Evolutionary conservation across 2,329 filamentous ascomycete genomes (phyloP).

Genomic region (Exserohilum rostratum): DNA sequence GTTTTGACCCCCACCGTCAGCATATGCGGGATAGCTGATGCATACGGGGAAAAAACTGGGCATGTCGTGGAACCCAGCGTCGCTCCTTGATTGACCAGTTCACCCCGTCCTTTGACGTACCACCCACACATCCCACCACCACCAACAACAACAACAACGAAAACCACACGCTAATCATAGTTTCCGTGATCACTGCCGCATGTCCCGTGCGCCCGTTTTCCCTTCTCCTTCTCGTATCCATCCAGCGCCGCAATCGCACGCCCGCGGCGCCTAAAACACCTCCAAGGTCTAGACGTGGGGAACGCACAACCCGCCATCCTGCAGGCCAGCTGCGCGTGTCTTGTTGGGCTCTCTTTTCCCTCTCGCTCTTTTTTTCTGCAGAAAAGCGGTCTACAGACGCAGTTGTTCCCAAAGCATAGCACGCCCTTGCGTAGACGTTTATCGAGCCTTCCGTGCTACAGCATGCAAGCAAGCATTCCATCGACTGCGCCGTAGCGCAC

Average conservation of each 20-base stretch:
- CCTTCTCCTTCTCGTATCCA: neutral
- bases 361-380: neutral
- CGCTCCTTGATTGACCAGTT: neutral
- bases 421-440: slow-evolving; percentile 7
- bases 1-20: neutral
- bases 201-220: neutral
- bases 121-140: neutral
- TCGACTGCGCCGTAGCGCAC: neutral
- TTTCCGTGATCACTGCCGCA: slow-evolving; percentile 1
- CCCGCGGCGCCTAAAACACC: too few relatives aligned
- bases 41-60: neutral
- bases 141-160: too few relatives aligned
- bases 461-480: neutral
- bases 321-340: too few relatives aligned
- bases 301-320: too few relatives aligned
- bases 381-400: slow-evolving; percentile 4
- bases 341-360: too few relatives aligned
- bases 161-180: neutral
- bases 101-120: neutral
- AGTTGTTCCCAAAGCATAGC: neutral
- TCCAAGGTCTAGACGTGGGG: too few relatives aligned
- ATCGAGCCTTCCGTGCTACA: neutral
- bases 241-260: too few relatives aligned
- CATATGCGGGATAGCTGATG: neutral
- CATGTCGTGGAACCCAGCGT: neutral